phyloP scores from a whole-genome alignment of 495 filamentous ascomycete genomes.

The Geopyxis carbonaria region DNA sequence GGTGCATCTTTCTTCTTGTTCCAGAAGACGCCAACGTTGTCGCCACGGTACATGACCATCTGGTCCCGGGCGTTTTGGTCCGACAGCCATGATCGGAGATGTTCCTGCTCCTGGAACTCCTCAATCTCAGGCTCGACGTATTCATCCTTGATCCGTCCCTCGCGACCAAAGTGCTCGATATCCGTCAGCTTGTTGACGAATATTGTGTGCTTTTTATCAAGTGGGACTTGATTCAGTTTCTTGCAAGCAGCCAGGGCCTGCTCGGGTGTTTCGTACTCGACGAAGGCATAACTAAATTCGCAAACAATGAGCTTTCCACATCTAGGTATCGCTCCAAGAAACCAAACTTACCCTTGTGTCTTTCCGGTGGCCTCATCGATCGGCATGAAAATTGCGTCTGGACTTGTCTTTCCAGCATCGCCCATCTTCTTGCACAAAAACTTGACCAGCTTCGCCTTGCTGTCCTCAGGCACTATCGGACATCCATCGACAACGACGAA shows the following conservation, averaged over 20 bases:
- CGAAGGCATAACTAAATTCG: slow-evolving; percentile 62
- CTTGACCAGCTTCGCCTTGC: slow-evolving; percentile 77
- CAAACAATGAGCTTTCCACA: background rate
- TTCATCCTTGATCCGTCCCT: slow-evolving; percentile 80
- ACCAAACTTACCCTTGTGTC: slow-evolving; percentile 55
- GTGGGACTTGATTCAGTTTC: slow-evolving; percentile 58
- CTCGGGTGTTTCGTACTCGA: slow-evolving; percentile 84
- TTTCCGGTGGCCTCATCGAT: slow-evolving; percentile 54
- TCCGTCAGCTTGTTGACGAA: slow-evolving; percentile 95
- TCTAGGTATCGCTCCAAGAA: background rate
- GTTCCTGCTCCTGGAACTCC: slow-evolving; percentile 75
- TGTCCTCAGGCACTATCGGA: slow-evolving; percentile 65
- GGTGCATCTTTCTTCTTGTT: slow-evolving; percentile 87
- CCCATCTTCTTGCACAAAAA: slow-evolving; percentile 84
- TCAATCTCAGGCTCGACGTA: slow-evolving; percentile 64
- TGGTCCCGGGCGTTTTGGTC: slow-evolving; percentile 81
- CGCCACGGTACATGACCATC: slow-evolving; percentile 76
- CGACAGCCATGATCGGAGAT: slow-evolving; percentile 79
- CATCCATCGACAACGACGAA: slow-evolving; percentile 93
- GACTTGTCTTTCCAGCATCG: slow-evolving; percentile 61
- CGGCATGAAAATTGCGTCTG: slow-evolving; percentile 86
- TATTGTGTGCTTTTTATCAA: slow-evolving; percentile 91
- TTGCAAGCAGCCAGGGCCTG: slow-evolving; percentile 80
- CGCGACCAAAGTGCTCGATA: slow-evolving; percentile 85
- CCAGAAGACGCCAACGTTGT: slow-evolving; percentile 89